phyloP scores from a whole-genome alignment of 805 yeast species.

The Debaryomyces hansenii region DNA sequence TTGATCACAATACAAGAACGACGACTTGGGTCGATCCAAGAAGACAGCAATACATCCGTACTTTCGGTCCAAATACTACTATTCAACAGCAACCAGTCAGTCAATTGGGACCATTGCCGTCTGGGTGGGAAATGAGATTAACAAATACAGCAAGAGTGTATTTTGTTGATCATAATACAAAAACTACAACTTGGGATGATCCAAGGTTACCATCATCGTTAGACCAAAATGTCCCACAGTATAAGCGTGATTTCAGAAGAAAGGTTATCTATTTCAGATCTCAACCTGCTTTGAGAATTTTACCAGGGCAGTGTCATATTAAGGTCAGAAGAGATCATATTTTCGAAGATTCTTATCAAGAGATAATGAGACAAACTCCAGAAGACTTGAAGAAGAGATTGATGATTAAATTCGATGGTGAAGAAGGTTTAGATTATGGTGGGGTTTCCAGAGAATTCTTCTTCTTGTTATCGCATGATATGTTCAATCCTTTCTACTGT shows the following conservation, averaged over 20 bases:
- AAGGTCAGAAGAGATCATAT: conserved; percentile 96
- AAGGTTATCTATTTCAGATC: conserved; percentile 96
- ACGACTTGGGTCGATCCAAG: conserved; percentile 99
- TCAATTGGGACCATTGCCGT: conserved; percentile 95
- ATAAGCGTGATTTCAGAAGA: conserved; percentile 97
- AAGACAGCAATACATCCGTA: conserved; percentile 96
- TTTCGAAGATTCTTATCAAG: conserved; percentile 97
- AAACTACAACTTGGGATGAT: conserved; percentile 99
- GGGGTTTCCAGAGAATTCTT: conserved; percentile 98
- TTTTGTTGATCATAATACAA: conserved; percentile 98
- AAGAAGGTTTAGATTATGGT: conserved; percentile 99
- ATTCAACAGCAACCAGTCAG: conserved; percentile 98
- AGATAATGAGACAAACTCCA: conserved; percentile 97
- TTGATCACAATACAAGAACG: conserved; percentile 98
- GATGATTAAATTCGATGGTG: conserved; percentile 98
- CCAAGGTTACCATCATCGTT: conserved; percentile 96
- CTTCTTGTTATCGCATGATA: conserved; percentile 94
- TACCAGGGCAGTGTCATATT: conserved; percentile 98
- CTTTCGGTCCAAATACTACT: conserved; percentile 87
- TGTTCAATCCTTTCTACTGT: conserved; percentile 98
- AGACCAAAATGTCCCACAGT: conserved; percentile 98
- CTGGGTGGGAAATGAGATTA: conserved; percentile 99
- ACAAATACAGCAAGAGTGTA: conserved; percentile 98
- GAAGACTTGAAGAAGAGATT: conserved; percentile 96
- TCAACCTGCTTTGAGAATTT: conserved; percentile 94